Percentiles rank a stretch among this genome's conserved stretches.
Conservation (phyloP, 768 basidiomycete species). For the Lyophyllum shimeji region DNA sequence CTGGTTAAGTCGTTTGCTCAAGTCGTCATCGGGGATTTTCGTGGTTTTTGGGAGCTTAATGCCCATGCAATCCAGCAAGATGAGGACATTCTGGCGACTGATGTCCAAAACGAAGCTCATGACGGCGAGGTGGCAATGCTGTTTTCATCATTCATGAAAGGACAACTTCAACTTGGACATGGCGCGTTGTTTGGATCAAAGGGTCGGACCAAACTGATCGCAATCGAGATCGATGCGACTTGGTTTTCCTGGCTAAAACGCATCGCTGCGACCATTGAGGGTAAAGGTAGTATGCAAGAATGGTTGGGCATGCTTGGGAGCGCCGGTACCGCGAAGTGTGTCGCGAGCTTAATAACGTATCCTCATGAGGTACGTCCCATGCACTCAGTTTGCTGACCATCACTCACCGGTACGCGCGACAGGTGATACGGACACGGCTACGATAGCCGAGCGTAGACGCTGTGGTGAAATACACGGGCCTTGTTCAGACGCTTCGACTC, state of each 20-base stretch:
- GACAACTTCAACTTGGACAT: background rate
- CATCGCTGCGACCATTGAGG: slow-evolving; percentile 53
- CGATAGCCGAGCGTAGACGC: slow-evolving; percentile 84
- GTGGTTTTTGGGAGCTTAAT: slow-evolving; percentile 25
- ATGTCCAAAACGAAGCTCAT: slow-evolving; percentile 13
- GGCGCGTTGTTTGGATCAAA: background rate
- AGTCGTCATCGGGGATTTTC: slow-evolving; percentile 25
- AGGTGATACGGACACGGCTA: slow-evolving; percentile 91
- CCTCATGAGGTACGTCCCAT: slow-evolving; percentile 82
- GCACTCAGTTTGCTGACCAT: slow-evolving; percentile 3
- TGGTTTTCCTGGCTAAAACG: slow-evolving; percentile 85
- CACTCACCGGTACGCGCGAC: background rate
- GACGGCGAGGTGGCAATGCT: background rate
- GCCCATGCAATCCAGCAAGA: slow-evolving; percentile 25
- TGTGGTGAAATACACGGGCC: slow-evolving; percentile 80
- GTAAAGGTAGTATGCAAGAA: slow-evolving; percentile 55
- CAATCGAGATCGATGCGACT: too few relatives aligned
- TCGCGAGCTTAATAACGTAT: slow-evolving; percentile 94
- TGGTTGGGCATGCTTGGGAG: slow-evolving; percentile 87
- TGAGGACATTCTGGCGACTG: slow-evolving; percentile 10
- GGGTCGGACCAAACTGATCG: background rate
- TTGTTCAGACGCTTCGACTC: slow-evolving; percentile 80
- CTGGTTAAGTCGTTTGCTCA: slow-evolving; percentile 20
- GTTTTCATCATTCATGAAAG: too few relatives aligned
- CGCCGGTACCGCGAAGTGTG: slow-evolving; percentile 89